phyloP scores from a whole-genome alignment of 306 rosid genomes.

The Hippophae gyantsensis region DNA sequence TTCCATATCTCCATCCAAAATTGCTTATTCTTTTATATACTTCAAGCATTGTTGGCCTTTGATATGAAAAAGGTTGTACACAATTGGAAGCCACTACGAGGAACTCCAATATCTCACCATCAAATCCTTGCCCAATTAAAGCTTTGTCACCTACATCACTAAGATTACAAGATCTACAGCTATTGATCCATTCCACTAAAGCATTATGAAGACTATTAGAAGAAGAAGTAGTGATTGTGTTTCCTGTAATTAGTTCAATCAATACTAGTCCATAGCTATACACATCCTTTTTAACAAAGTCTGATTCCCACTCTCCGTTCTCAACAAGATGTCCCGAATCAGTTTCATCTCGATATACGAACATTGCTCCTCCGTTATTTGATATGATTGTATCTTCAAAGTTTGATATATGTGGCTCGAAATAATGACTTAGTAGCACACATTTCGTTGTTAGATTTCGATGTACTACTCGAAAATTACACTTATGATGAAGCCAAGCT shows the following conservation, averaged over 20 bases:
- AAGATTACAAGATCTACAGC: neutral
- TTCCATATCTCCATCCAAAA: slow-evolving; percentile 7
- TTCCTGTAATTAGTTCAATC: slow-evolving; percentile 12
- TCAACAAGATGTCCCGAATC: slow-evolving; percentile 2
- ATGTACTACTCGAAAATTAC: slow-evolving; percentile 10
- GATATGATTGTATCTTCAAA: slow-evolving; percentile 3
- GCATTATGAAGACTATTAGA: slow-evolving; percentile 2
- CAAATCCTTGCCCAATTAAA: slow-evolving; percentile 7
- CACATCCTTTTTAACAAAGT: slow-evolving; percentile 18
- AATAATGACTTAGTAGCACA: slow-evolving; percentile 1
- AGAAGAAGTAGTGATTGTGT: neutral
- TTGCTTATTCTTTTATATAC: slow-evolving; percentile 3
- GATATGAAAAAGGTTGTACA: slow-evolving; percentile 2
- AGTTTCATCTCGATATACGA: slow-evolving; percentile 7
- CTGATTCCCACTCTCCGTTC: slow-evolving; percentile 6
- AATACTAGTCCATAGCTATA: slow-evolving; percentile 7
- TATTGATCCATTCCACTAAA: slow-evolving; percentile 6
- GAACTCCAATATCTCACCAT: slow-evolving; percentile 7
- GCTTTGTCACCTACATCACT: slow-evolving; percentile 7
- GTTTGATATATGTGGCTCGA: slow-evolving; percentile 15
- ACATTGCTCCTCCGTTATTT: slow-evolving; percentile 13
- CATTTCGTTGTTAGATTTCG: neutral
- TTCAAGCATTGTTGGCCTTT: slow-evolving; percentile 21
- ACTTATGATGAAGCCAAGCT: slow-evolving; percentile 15
- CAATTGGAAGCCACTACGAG: slow-evolving; percentile 3